phyloP scores from a whole-genome alignment of 192 early-diverging fungal genomes.

The Coemansia sp. region DNA sequence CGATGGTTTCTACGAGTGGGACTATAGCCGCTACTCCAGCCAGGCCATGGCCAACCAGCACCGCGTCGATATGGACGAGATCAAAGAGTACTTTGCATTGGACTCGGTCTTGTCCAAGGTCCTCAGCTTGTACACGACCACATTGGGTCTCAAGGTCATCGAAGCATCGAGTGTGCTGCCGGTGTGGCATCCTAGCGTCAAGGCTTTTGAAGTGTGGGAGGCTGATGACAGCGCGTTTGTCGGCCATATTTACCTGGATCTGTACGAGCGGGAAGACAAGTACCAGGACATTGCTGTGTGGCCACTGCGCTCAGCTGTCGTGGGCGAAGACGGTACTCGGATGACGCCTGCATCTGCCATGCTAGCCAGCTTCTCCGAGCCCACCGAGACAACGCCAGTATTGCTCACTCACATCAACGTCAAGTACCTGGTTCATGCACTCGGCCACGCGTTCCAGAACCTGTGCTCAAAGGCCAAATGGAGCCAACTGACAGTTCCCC shows the following conservation, averaged over 20 bases:
- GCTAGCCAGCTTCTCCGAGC: conserved; percentile 61
- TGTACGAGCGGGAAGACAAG: conserved; percentile 67
- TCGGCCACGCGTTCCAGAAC: conserved; percentile 64
- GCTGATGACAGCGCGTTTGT: conserved; percentile 55
- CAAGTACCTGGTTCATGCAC: conserved; percentile 75
- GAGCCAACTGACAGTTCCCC: conserved; percentile 60
- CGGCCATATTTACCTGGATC: conserved; percentile 69
- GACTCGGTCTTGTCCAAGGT: conserved; percentile 56
- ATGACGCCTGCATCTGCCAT: conserved; percentile 60
- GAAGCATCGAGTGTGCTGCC: conserved; percentile 52
- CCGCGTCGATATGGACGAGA: conserved; percentile 62
- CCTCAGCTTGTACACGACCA: conserved; percentile 64
- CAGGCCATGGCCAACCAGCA: conserved; percentile 60
- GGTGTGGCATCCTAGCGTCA: conserved; percentile 73
- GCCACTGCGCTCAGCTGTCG: conserved; percentile 5
- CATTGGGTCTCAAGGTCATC: conserved; percentile 62
- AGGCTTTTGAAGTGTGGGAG: conserved; percentile 67
- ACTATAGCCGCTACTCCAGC: conserved; percentile 65
- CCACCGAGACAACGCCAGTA: conserved; percentile 59
- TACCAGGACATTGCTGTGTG: conserved; percentile 70
- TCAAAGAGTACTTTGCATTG: conserved; percentile 72
- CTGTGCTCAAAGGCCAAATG: conserved; percentile 68
- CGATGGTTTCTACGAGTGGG: conserved; percentile 63
- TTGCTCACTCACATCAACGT: conserved; percentile 74
- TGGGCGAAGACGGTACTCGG: conserved; percentile 40